Evolutionary conservation across 1,139 yeast species (phyloP), one percentile per base, ranked within the genome.

Genomic region (Suhomyces atakaporum): DNA sequence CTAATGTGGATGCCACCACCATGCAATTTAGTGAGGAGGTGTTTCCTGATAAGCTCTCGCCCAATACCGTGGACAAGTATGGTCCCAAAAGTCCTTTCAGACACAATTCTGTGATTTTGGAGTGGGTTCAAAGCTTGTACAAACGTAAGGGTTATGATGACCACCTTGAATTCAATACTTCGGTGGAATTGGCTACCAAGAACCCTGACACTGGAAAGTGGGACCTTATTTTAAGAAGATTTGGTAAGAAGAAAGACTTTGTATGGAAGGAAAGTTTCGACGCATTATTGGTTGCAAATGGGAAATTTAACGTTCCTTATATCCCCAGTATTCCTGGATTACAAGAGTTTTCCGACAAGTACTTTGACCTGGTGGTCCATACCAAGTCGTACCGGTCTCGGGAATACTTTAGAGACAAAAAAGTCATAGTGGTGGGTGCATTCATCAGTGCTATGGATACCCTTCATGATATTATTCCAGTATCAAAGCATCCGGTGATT

Each of bases 301-400:
- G 80, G 3, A 79, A 73, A 53, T 70, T 64, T 43, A 69, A 66
- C 35, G 50, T 56, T 4, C 78, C 80, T 0, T 68, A 47, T 38
- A 60, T 73, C 25, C 80, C 80, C 1, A 56, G 58, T 8, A 65
- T 69, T 5, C 51, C 54, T 1, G 79, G 79, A 1, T 49, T 73
- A 11, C 45, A 58, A 16, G 58, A 63, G n/a, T 73, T 75, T 73
- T 59, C 57, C 38, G 45, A 41, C 20, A 30, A 35, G 10, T 66
- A 72, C 25, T 26, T 28, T 28, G 37, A 39, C 20, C 25, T 36
- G 9, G 48, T 45, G 16, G 40, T 41, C 22, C 52, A 47, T 31
- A 44, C 50, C 33, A 47, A 46, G 33, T 44, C 47, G 11, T 47
- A 41, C 30, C 31, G 52, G 9, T 34, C 40, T 8, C 37, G 45